Base-by-base conservation (phyloP, 73 alveolate genomes). In the Uronychia binucleata region DNA sequence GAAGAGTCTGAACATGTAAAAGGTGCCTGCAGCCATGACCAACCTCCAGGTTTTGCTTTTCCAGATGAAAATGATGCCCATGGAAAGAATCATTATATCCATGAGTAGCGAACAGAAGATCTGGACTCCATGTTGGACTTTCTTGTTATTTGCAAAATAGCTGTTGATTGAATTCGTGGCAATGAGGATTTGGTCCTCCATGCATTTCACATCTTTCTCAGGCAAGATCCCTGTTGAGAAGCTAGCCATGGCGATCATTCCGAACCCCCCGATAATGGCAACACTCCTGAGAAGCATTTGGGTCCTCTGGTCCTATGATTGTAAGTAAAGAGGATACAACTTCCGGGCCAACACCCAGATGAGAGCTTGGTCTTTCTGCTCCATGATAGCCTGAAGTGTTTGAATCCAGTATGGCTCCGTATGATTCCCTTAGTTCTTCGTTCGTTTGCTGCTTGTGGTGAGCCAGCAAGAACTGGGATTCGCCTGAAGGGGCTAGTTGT, bases 21-120 rank as follows among this genome's bases (percentile, higher is more conserved):
- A 92, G 81, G 76, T 46, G 13, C 59, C 78, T 46, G 83, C 33
- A 0, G 91, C 83, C 0, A 92, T 8, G 34, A 86, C 85, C 34
- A 88, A 74, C 75, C 97, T 58, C 93, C 95, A 88, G 27, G 95
- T 79, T 59, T 77, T 88, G 26, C 97, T 95, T 34, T 78, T 60
- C n/a, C 33, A 35, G 26, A 84, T 86, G 58, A 84, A 92, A 28
- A 86, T 75, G 74, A 58, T 77, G 75, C 75, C 33, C 31, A 34
- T 78, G n/a, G 81, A 26, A 1, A 92, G 81, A 28, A 80, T 84
- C 82, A 84, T 91, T 28, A 92, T 33, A 76, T 92, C 97, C 92
- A 92, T 88, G 29, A 83, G 57, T 0, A 88, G 82, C 11, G 90
- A 85, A 33, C 95, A 89, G 28, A 92, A 32, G n/a, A 92, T 92